Evolutionary conservation across 345 rosid genomes (phyloP).

Genomic region (Lagerstroemia speciosa): DNA sequence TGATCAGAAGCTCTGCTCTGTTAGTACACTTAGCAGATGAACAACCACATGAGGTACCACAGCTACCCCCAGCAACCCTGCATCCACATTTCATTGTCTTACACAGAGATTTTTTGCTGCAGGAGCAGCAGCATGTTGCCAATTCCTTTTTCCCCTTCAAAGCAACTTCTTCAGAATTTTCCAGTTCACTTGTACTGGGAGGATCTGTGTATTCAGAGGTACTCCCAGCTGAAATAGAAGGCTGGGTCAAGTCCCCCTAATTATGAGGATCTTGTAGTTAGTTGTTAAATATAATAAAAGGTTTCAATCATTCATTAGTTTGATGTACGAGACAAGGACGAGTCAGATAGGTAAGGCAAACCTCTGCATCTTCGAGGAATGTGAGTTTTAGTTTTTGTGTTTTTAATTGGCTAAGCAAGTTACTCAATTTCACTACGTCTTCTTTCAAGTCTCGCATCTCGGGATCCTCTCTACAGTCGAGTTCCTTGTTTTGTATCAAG

Average conservation of each 20-base stretch:
- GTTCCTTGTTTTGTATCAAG: conserved; percentile 37
- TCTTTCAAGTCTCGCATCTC: conserved; percentile 64
- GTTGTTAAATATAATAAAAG: neutral
- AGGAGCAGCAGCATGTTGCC: conserved; percentile 68
- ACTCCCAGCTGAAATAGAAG: conserved; percentile 34
- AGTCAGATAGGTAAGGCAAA: conserved; percentile 5
- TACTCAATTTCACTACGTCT: conserved; percentile 48
- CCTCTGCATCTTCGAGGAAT: conserved; percentile 36
- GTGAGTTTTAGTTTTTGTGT: conserved; percentile 36
- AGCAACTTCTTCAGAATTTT: conserved; percentile 27
- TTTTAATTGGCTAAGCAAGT: conserved; percentile 55
- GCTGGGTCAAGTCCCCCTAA: conserved; percentile 34
- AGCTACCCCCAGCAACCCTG: conserved; percentile 48
- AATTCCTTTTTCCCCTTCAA: conserved; percentile 18
- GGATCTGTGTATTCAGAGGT: conserved; percentile 19
- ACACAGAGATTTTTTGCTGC: conserved; percentile 63
- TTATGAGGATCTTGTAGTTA: conserved; percentile 2
- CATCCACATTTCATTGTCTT: conserved; percentile 75
- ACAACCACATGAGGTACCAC: conserved; percentile 72
- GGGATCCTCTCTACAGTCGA: conserved; percentile 39
- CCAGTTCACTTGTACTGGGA: conserved; percentile 28
- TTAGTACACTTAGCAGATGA: conserved; percentile 55
- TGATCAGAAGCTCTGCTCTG: conserved; percentile 23
- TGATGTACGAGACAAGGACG: neutral
- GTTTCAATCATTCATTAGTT: neutral